phyloP scores from a whole-genome alignment of 1,284 basidiomycete species.

The Ceratobasidium sp. region DNA sequence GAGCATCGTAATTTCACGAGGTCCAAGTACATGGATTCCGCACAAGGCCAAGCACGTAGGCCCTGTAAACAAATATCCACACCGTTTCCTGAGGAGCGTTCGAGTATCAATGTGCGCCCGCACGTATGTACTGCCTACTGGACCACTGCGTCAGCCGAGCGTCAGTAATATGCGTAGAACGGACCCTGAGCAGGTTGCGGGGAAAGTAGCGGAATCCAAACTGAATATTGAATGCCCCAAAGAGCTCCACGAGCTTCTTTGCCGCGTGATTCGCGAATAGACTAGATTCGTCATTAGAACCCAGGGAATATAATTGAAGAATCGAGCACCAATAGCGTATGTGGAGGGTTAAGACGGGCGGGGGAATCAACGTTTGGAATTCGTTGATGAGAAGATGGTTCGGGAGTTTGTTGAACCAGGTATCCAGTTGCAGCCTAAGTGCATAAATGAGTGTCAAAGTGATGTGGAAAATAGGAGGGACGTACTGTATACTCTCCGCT shows the following conservation, averaged over 20 bases:
- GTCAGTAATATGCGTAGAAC: background rate
- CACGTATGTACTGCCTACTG: background rate
- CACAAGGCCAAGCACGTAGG: too few species aligned
- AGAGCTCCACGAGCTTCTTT: slow-evolving; percentile 9
- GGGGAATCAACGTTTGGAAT: slow-evolving; percentile 1
- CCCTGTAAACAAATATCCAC: too few species aligned
- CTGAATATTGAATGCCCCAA: background rate
- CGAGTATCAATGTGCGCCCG: background rate
- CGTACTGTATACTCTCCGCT: too few species aligned
- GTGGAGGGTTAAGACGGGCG: slow-evolving; percentile 24
- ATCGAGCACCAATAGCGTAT: slow-evolving; percentile 26
- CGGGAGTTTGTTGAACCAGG: slow-evolving; percentile 32
- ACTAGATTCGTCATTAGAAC: background rate
- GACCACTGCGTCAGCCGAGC: background rate
- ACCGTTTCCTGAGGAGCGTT: too few species aligned
- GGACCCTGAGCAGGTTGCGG: slow-evolving; percentile 31
- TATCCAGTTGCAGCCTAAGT: slow-evolving; percentile 24
- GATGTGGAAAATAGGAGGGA: too few species aligned
- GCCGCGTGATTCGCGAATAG: background rate
- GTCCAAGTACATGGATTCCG: too few species aligned
- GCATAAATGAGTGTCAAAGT: too few species aligned
- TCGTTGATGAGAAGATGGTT: background rate
- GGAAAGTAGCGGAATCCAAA: slow-evolving; percentile 25
- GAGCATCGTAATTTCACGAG: too few species aligned
- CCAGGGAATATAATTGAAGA: slow-evolving; percentile 17